These are phyloP conservation scores for Agrostemma githago DNA, from an alignment of 148 eudicot genomes.

Conservation along the genomic window DNA sequence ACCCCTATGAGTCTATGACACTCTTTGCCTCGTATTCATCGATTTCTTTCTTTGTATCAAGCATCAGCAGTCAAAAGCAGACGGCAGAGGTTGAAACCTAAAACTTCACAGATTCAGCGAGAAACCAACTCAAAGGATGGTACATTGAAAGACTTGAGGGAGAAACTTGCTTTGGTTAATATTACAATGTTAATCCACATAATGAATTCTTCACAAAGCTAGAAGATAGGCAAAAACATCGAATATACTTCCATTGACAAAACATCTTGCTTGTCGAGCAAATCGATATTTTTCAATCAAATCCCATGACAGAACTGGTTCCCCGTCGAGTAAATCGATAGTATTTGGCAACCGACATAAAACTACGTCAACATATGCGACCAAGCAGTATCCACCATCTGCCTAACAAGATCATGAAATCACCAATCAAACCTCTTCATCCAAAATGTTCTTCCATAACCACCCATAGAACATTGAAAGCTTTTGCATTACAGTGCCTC, in stretches of 20 bases:
- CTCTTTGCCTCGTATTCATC: slow-evolving; percentile 5
- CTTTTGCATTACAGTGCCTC: background rate
- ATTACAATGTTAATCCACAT: background rate
- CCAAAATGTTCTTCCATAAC: slow-evolving; percentile 1
- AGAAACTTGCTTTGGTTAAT: background rate
- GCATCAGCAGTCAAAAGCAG: background rate
- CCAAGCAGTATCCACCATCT: background rate
- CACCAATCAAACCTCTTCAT: background rate
- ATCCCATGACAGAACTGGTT: background rate
- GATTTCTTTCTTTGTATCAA: background rate
- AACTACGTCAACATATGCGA: slow-evolving; percentile 4
- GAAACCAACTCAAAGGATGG: background rate
- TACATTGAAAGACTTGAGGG: slow-evolving; percentile 1
- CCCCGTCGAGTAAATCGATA: background rate
- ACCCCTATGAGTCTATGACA: background rate
- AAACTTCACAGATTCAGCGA: background rate
- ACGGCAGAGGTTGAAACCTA: background rate
- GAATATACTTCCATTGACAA: background rate
- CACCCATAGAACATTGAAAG: background rate
- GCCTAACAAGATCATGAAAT: background rate
- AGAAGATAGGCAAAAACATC: background rate
- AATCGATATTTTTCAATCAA: background rate
- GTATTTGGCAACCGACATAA: background rate
- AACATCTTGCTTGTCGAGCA: background rate
- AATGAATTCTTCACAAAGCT: background rate